Evolutionary conservation across 371 early-diverging fungal genomes (phyloP).

Genomic region (Lichtheimia ornata): DNA sequence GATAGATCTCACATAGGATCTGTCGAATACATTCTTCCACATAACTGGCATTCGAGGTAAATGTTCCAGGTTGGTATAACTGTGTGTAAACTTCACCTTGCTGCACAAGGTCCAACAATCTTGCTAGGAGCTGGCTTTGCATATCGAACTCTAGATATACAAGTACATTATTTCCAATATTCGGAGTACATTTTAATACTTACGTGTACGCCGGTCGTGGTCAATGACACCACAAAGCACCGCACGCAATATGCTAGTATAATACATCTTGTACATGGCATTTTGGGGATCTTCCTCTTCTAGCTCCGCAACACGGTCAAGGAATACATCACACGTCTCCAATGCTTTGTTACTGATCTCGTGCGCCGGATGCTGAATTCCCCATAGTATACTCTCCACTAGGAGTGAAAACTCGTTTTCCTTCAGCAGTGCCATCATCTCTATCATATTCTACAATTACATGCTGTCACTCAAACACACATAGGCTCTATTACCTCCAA

Average conservation of each 20-base stretch:
- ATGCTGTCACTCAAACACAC: neutral
- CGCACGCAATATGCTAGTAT: constrained; percentile 81
- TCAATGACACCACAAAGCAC: constrained; percentile 90
- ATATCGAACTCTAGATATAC: constrained; percentile 73
- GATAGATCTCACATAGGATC: constrained; percentile 80
- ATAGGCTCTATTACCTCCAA: neutral
- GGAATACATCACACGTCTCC: constrained; percentile 72
- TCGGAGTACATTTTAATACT: neutral
- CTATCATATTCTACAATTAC: constrained; percentile 26
- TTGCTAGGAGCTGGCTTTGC: constrained; percentile 85
- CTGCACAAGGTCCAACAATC: constrained; percentile 84
- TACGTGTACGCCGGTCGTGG: constrained; percentile 92
- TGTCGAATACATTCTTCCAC: constrained; percentile 76
- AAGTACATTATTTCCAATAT: neutral
- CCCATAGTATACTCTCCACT: constrained; percentile 91
- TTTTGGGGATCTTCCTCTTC: constrained; percentile 74
- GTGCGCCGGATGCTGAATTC: constrained; percentile 92
- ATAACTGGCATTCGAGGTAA: constrained; percentile 76
- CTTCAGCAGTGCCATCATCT: constrained; percentile 71
- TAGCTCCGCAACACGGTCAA: constrained; percentile 64
- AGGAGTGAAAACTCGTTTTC: constrained; percentile 74
- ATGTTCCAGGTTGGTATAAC: constrained; percentile 60
- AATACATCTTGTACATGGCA: constrained; percentile 86
- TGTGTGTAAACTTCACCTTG: constrained; percentile 82
- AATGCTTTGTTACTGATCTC: constrained; percentile 91